Evolutionary conservation across 2,329 filamentous ascomycete genomes (phyloP), one percentile per base, ranked within the genome.

Genomic region (Beauveria pseudobassiana): DNA sequence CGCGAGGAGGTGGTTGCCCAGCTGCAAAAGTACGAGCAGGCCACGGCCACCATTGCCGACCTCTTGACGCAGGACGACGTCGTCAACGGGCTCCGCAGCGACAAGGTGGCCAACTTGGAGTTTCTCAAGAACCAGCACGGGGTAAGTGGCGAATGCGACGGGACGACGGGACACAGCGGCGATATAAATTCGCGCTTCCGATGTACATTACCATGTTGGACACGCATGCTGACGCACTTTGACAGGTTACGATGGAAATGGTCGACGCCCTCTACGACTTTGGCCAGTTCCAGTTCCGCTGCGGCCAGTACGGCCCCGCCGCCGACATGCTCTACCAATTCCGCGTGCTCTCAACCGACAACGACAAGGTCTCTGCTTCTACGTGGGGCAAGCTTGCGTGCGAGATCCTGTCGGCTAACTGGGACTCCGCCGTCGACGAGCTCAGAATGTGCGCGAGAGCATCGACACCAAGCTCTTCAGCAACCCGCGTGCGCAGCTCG

Each of bases 41-140:
- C 93, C 74, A 96, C 90, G 66, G 86, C 85, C 77, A 93, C 93
- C 81, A 93, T 99, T 70, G 88, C 88, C 66, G 89, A 91, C 72
- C 82, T 99, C 63, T 79, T 99, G 70, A 89, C 88, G 64, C 87
- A 95, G 72, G 90, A 96, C 72, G 90, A 91, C 67, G 95, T 99
- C 50, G 89, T 98, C 67, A 89, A 87, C 68, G 93, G 93, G 73
- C 82, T 99, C 72, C 84, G 95, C 69, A 95, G 90, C 75, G 95
- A 99, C 83, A 99, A 99, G 84, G 91, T 93, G 73, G 93, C 93
- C 78, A 99, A 99, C 82, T 88, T 99, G 87, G 91, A 93, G 75
- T 99, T 93, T 75, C 80, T 99, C 67, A 96, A 98, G 83, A 95
- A 96, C 78, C 89, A 95, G 72, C 93, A 99, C 77, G 90, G 88